Evolutionary conservation across 1,284 basidiomycete species (phyloP).

Genomic region (Cryptococcus sp.): DNA sequence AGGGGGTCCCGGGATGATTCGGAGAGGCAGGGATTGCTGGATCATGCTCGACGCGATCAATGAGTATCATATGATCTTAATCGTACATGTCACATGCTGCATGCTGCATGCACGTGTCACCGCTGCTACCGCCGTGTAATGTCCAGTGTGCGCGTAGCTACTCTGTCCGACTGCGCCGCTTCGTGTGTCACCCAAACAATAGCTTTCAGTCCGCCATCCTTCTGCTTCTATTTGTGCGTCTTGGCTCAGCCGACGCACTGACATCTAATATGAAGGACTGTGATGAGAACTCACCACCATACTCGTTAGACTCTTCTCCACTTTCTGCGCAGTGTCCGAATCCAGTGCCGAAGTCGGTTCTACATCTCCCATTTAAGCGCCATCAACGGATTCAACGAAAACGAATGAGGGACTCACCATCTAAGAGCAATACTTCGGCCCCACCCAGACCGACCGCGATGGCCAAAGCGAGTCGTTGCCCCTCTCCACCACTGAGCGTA

Average conservation of each 20-base stretch:
- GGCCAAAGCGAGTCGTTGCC: constrained; percentile 75
- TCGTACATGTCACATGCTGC: no score
- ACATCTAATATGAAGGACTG: no score
- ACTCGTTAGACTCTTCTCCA: constrained; percentile 64
- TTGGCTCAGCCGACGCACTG: no score
- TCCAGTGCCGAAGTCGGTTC: constrained; percentile 86
- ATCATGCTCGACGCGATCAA: no score
- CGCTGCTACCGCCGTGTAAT: constrained; percentile 1
- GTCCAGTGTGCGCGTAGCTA: constrained; percentile 62
- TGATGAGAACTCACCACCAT: no score
- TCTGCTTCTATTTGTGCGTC: constrained; percentile 44
- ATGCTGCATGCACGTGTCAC: no score
- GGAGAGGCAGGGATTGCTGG: no score
- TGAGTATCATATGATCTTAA: no score
- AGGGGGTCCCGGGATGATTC: not conserved
- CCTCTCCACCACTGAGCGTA: constrained; percentile 77
- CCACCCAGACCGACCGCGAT: constrained; percentile 69
- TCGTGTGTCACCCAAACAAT: constrained; percentile 85
- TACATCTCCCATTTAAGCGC: constrained; percentile 37
- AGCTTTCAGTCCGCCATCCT: constrained; percentile 59
- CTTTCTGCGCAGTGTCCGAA: constrained; percentile 61
- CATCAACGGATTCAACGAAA: no score
- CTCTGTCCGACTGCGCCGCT: constrained; percentile 69
- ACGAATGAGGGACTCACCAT: constrained; percentile 61
- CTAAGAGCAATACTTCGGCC: constrained; percentile 77